Percentiles rank a stretch among this genome's conserved stretches.
These are phyloP conservation scores for Syncephalastrum racemosum DNA, from an alignment of 371 early-diverging fungal species.

Conservation along the genomic window DNA sequence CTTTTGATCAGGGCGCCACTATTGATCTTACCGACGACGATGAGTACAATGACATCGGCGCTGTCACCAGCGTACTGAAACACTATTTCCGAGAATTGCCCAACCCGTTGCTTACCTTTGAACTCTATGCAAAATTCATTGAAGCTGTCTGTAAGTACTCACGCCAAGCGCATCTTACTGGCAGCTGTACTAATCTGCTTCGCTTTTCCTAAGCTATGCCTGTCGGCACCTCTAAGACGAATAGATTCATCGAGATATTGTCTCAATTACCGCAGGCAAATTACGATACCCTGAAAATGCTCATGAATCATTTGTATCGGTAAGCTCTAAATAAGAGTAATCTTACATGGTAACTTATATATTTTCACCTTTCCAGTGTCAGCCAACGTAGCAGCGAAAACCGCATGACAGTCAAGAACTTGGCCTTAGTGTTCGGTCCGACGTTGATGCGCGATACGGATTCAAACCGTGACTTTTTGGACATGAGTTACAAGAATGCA, in stretches of 20 bases:
- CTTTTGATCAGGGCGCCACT: conserved; percentile 37
- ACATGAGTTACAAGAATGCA: conserved; percentile 78
- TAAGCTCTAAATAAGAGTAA: conserved; percentile 9
- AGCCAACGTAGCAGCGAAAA: conserved; percentile 58
- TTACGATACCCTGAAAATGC: conserved; percentile 37
- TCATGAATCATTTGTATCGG: conserved; percentile 33
- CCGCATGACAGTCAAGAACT: conserved; percentile 84
- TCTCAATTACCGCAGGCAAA: conserved; percentile 39
- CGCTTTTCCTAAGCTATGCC: conserved; percentile 9
- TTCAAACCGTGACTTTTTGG: conserved; percentile 68
- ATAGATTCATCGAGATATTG: conserved; percentile 13
- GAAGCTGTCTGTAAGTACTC: conserved; percentile 45
- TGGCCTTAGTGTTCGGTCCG: conserved; percentile 94
- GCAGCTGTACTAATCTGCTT: neutral
- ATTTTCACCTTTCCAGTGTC: conserved; percentile 39
- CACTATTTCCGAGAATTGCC: conserved; percentile 87
- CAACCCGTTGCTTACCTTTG: conserved; percentile 80
- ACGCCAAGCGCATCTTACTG: neutral
- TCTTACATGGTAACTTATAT: neutral
- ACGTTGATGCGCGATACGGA: conserved; percentile 76
- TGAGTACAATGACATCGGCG: conserved; percentile 50
- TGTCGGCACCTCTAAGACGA: conserved; percentile 6
- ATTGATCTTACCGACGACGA: conserved; percentile 43
- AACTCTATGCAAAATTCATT: conserved; percentile 69
- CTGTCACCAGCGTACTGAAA: conserved; percentile 84